Conservation (phyloP, 2,329 filamentous ascomycete species). For the Hirsutella rhossiliensis region DNA sequence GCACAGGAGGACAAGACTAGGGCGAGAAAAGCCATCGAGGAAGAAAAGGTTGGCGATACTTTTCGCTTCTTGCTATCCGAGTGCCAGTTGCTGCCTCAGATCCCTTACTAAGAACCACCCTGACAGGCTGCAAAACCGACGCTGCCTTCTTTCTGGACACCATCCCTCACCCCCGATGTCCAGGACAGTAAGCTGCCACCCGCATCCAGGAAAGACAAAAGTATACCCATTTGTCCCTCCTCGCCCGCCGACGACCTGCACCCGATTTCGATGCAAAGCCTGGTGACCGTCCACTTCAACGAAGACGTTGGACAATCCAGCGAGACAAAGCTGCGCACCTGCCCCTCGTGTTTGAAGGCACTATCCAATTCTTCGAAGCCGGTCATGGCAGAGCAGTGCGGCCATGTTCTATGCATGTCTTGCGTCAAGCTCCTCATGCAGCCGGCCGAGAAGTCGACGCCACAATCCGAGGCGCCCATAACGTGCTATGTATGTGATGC, state of each 20-base stretch:
- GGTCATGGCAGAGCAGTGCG: slow-evolving; percentile 75
- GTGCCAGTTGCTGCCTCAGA: background rate
- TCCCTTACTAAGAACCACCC: slow-evolving; percentile 4
- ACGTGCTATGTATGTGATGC: slow-evolving; percentile 79
- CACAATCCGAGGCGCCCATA: slow-evolving; percentile 32
- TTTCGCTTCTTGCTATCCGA: background rate
- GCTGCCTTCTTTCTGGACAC: slow-evolving; percentile 87
- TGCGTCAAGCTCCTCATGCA: slow-evolving; percentile 73
- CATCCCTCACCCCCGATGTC: slow-evolving; percentile 58
- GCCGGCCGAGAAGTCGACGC: slow-evolving; percentile 24
- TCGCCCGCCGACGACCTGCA: slow-evolving; percentile 57
- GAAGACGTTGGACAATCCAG: slow-evolving; percentile 47
- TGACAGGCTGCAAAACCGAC: slow-evolving; percentile 49
- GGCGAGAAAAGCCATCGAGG: slow-evolving; percentile 56
- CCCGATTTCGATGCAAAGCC: slow-evolving; percentile 61
- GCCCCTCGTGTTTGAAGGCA: slow-evolving; percentile 75
- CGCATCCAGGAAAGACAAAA: slow-evolving; percentile 50
- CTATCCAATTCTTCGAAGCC: slow-evolving; percentile 75
- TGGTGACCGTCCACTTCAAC: slow-evolving; percentile 67
- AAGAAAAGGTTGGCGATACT: slow-evolving; percentile 47
- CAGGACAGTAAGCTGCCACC: slow-evolving; percentile 36
- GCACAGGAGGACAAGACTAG: slow-evolving; percentile 58
- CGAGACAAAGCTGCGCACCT: slow-evolving; percentile 38
- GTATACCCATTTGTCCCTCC: slow-evolving; percentile 63
- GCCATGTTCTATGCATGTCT: slow-evolving; percentile 78